Evolutionary conservation across 2,329 filamentous ascomycete species (phyloP), one percentile per base, ranked within the genome.

Genomic region (Coniochaeta sp.): DNA sequence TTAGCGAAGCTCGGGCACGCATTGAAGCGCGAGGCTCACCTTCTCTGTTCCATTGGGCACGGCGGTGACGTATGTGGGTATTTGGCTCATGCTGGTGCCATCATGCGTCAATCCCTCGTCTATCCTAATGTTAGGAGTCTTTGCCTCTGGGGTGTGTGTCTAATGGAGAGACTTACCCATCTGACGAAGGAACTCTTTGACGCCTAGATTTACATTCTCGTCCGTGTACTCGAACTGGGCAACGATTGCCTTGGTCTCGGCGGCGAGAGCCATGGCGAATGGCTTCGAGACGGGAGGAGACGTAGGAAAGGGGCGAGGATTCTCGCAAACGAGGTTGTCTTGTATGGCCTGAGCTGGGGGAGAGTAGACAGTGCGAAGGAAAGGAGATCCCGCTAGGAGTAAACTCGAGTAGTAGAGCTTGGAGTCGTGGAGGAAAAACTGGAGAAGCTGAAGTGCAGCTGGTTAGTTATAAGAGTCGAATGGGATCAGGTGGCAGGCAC

Each of bases 1-100:
- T 63, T 26, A 60, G 58, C 60, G 14, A 40, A 47, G 9, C 54
- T 17, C 43, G 22, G 12, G 3, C 50, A 38, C 36, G 28, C 38
- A 28, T 22, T 11, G 24, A 26, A 26, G 59, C 11, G 33, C 7
- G n/a, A 36, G 28, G 34, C 65, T 61, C 77, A 93, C 92, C 88
- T 97, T 96, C 78, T 99, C 95, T 3, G 93, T 97, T 68, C 95
- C 95, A 82, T 98, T 95, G 71, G 95, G 95, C 31, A 98, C 93
- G 38, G 86, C 89, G 1, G 95, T 98, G 66, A 99, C 93, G 75
- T 96, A 99, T 47, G 93, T 96, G 8, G 95, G 95, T 70, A 99
- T 98, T 78, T 98, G 95, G 77, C 90, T 93, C 79, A 99, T 77
- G 67, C 89, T 92, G 34, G 90, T 88, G 63, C 88, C 88, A 67